Evolutionary conservation across 106 monocot genomes (phyloP), one percentile per base, ranked within the genome.

Genomic region (Phalaenopsis aphrodite): DNA sequence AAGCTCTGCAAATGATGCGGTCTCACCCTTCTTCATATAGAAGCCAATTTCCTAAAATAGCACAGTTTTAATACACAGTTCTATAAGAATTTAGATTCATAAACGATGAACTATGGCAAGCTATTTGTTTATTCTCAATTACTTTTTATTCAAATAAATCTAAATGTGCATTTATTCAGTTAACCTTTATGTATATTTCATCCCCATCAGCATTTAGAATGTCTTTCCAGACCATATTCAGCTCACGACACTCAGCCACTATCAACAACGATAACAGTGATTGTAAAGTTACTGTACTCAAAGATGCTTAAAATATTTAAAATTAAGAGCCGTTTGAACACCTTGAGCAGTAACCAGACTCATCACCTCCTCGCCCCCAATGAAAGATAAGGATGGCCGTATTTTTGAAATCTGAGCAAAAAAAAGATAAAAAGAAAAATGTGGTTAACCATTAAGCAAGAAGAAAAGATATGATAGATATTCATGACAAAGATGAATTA

Each of bases 341-440:
- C 98, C 98, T 92, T 99, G 98, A 80, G 94, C 98, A 58, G 94
- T 99, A 58, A 99, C 98, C 41, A 94, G 94, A 85, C 98, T 91
- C 98, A 99, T 94, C 74, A 99, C 82, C 94, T 99, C 93, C 80
- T 99, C 98, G 37, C 91, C 86, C 39, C 94, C 94, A 56, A 99
- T 90, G 82, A 99, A 99, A 82, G 82, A 84, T 87, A 99, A 89
- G 37, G 89, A 88, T 52, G 98, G 89, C 57, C 91, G 94, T 81
- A 87, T 94, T 83, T 82, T 94, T 56, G 89, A 91, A 78, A 99
- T 92, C 98, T 99, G 79, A 45, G 58, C 18, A 73, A 75, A 69
- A 85, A 65, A 55, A 78, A 58, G 68, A 46, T 5, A 8, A 73
- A 75, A 69, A 85, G 55, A 55, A 78, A 58, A 75, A 46, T 5